Evolutionary conservation across 1,139 yeast genomes (phyloP), one percentile per base, ranked within the genome.

Genomic region (Nakaseomyces kungkrabaensis): DNA sequence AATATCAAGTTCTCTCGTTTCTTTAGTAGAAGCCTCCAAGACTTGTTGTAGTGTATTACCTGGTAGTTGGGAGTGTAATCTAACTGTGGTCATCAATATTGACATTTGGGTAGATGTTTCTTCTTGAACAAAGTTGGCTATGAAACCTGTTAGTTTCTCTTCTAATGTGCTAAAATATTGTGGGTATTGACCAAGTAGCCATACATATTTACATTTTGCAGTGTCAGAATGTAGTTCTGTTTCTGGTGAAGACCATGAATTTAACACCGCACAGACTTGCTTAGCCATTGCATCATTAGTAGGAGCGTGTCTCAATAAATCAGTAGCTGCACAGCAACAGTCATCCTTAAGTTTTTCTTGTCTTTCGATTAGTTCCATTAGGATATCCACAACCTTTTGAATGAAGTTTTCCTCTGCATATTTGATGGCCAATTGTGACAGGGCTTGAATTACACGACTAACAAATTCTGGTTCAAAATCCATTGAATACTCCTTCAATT

Each of bases 391-490:
- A n/a, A 95, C 80, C 58, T 83, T 83, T 46, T 54, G 52, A 13
- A 59, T 54, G 45, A 65, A 63, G 42, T 50, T 55, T 37, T 54
- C 56, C 27, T 76, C 79, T 1, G 79, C 72, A 49, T 88, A 73
- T 65, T 87, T 87, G 59, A 90, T 84, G 11, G 97, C 97, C 50
- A 89, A 79, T 52, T 94, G 89, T 1, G 96, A 95, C 58, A 92
- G 79, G 3, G 95, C 94, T 56, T 76, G 77, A 48, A 92, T 83
- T 0, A 97, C 81, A 50, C 88, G 79, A 36, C 85, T 74, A 25
- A 89, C 96, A 63, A 94, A 83, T 53, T 90, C 90, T 48, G 87
- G 82, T 60, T 94, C 98, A 58, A 90, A 88, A 65, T 94, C 98
- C 83, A 87, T 82, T 4, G 97, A 82, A 66, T 94, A 85, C 68